Evolutionary conservation across 1,284 basidiomycete species (phyloP), one percentile per base, ranked within the genome.

Genomic region (Tausonia pullulans): DNA sequence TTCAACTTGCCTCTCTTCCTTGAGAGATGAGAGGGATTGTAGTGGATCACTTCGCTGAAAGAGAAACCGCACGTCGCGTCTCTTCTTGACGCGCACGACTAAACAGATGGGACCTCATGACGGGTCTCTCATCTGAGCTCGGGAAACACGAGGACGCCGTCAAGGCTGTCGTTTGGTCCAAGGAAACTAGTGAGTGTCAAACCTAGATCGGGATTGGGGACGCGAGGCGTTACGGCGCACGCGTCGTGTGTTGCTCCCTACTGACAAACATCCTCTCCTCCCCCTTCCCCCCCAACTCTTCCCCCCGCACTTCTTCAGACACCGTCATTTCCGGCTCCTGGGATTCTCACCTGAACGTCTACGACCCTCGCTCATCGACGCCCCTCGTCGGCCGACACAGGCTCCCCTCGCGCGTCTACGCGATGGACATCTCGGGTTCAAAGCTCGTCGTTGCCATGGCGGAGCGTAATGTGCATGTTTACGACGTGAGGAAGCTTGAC

Each of bases 401-500:
- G 8, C 81, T 91, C 2, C 89, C 90, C 0, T 87, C 90, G 73
- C 86, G 91, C 53, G 83, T 91, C 40, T 95, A 95, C 75, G 81
- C 84, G 69, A 83, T 94, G 76, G 88, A 90, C 71, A 76, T 85
- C 49, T 84, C 85, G 14, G 81, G 83, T 64, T 78, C 86, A 70
- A 86, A 81, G 39, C 82, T 96, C 58, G 90, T 96, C 40, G 86
- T 95, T 27, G 88, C 88, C 0, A 90, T 94, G 86, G 91, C 91
- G 1, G 90, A 88, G 68, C 82, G 93, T 4, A 78, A 90, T 11
- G 91, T 96, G 70, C 83, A 87, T 72, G 90, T 96, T 10, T 96
- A 88, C 71, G 88, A 92, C 69, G 79, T 90, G 9, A 80, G 86
- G 46, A 85, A 85, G 69, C 86, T 95, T 81, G 69, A 71, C 13